Conservation (phyloP, 257 asterid species). For the Craterostigma plantagineum region DNA sequence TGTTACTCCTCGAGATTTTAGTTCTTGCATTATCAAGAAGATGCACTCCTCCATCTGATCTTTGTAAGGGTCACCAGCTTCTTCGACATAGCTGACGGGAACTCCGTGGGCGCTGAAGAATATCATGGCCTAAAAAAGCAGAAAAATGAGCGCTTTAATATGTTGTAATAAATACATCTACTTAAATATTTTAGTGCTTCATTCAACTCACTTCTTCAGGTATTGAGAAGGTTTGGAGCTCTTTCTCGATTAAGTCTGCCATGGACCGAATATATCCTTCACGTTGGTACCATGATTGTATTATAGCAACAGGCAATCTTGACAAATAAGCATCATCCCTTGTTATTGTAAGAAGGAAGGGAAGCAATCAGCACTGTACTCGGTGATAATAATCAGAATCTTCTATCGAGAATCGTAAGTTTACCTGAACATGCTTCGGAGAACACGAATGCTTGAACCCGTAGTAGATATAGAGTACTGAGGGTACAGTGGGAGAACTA, state of each 20-base stretch:
- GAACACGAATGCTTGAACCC: slow-evolving; percentile 88
- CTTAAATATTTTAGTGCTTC: background rate
- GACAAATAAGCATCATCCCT: slow-evolving; percentile 58
- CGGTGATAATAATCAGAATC: background rate
- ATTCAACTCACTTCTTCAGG: slow-evolving; percentile 50
- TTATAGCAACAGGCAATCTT: slow-evolving; percentile 65
- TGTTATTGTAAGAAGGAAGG: background rate
- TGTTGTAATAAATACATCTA: background rate
- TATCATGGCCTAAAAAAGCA: slow-evolving; percentile 41
- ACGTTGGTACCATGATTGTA: slow-evolving; percentile 90
- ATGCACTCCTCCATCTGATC: slow-evolving; percentile 97
- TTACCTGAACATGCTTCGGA: slow-evolving; percentile 59
- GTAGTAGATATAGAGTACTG: slow-evolving; percentile 93
- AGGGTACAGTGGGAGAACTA: slow-evolving; percentile 89
- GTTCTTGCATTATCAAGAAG: slow-evolving; percentile 75
- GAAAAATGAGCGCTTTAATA: background rate
- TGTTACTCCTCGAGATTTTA: slow-evolving; percentile 52
- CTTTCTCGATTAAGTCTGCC: slow-evolving; percentile 82
- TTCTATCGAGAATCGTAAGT: background rate
- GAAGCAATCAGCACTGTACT: background rate
- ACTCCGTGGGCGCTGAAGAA: slow-evolving; percentile 98
- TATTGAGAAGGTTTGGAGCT: slow-evolving; percentile 33
- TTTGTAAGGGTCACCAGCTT: slow-evolving; percentile 85
- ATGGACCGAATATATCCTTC: slow-evolving; percentile 76
- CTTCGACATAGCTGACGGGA: slow-evolving; percentile 81